These are phyloP conservation scores for Rubroboletus pulcherrimus DNA, from an alignment of 768 basidiomycete genomes.

Conservation along the genomic window DNA sequence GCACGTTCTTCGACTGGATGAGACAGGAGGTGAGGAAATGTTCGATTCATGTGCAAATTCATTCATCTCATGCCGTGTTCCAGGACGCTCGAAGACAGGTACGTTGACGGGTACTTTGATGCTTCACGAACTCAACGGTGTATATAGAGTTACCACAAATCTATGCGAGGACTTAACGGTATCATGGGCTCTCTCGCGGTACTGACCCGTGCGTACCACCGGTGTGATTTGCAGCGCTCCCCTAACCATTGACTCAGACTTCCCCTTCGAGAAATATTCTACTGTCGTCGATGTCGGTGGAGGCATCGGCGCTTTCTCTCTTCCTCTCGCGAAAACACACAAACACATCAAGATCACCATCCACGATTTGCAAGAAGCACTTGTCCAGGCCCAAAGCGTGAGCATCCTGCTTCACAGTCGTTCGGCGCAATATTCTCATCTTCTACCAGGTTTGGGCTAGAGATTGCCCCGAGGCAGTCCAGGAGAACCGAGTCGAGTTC, in stretches of 20 bases:
- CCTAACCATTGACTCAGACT: conserved; percentile 18
- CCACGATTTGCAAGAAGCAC: conserved; percentile 29
- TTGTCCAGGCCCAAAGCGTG: conserved; percentile 21
- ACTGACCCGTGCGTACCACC: conserved; percentile 15
- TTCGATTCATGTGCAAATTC: neutral
- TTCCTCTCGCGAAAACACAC: conserved; percentile 28
- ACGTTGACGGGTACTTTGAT: neutral
- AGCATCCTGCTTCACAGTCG: neutral
- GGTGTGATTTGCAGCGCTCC: neutral
- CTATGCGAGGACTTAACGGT: conserved; percentile 22
- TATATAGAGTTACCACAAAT: conserved; percentile 19
- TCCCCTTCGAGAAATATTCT: conserved; percentile 29
- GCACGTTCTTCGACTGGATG: conserved; percentile 27
- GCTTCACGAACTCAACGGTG: neutral
- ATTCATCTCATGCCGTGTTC: neutral
- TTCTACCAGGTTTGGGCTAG: conserved; percentile 20
- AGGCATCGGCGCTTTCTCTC: conserved; percentile 30
- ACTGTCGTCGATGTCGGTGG: conserved; percentile 36
- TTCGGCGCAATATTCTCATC: neutral
- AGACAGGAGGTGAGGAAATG: conserved; percentile 15
- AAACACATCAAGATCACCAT: conserved; percentile 31
- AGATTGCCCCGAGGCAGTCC: conserved; percentile 24
- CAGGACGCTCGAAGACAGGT: conserved; percentile 24
- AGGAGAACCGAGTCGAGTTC: conserved; percentile 28
- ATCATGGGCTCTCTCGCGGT: conserved; percentile 27